Evolutionary conservation across 225 moss, liverwort and hornwort species (phyloP).

Genomic region (Physcomitrellopsis africana): DNA sequence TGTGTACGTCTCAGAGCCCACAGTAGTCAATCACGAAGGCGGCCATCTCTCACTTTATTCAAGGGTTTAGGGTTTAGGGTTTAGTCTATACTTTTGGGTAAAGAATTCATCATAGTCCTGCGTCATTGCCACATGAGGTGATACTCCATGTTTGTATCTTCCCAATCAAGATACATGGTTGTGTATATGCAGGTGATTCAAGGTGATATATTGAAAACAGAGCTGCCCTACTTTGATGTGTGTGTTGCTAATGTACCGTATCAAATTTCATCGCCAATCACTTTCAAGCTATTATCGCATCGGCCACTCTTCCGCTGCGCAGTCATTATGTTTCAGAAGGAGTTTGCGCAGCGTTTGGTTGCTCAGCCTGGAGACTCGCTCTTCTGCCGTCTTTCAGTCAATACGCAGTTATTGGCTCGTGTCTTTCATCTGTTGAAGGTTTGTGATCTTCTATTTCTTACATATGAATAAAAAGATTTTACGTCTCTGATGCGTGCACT

Average conservation of each 20-base stretch:
- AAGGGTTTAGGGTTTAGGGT: not conserved
- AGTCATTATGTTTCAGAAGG: constrained; percentile 83
- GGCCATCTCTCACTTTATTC: not conserved
- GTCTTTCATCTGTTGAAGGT: constrained; percentile 85
- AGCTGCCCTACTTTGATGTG: constrained; percentile 82
- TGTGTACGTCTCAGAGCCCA: not conserved
- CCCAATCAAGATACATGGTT: not conserved
- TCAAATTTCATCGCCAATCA: constrained; percentile 84
- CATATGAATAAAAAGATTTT: not conserved
- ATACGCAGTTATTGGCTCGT: constrained; percentile 79
- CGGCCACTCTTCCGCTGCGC: constrained; percentile 83
- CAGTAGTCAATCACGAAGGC: not conserved
- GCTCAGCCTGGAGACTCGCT: constrained; percentile 75
- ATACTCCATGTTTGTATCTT: not conserved
- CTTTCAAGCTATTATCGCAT: constrained; percentile 83
- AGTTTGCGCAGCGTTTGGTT: constrained; percentile 84
- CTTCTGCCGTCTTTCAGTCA: constrained; percentile 80
- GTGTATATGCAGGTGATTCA: constrained; percentile 65
- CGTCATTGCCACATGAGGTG: not conserved
- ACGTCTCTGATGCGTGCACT: not conserved
- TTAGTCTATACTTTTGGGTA: not conserved
- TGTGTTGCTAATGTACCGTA: constrained; percentile 88
- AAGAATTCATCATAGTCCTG: not conserved
- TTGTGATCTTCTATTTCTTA: not conserved
- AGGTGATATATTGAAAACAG: constrained; percentile 79